Evolutionary conservation across 495 filamentous ascomycete species (phyloP), one percentile per base, ranked within the genome.

Genomic region (Annulohypoxylon moriforme): DNA sequence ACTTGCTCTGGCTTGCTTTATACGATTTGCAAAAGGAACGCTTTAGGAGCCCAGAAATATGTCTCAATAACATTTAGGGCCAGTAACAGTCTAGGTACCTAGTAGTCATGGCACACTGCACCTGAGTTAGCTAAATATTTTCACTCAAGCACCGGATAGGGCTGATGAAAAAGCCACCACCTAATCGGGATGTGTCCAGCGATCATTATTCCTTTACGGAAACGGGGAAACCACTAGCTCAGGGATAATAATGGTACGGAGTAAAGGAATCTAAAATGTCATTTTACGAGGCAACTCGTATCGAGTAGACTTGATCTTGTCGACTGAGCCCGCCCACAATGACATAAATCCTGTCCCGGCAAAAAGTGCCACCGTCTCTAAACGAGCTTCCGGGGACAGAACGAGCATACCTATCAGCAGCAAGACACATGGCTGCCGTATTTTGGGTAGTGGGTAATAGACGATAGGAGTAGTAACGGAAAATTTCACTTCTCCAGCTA

Each of bases 401-500:
- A 29, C 13, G 44, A 63, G 63, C 24, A 42, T 31, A 53, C 64
- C 46, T 64, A 59, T 56, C 69, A 61, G 44, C 53, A 38, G 58
- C 52, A 72, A 68, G 58, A 44, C 64, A 72, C 64, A 64, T 68
- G 62, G 64, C 55, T 53, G 16, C 27, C 60, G 16, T 47, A 49
- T 29, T 6, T 11, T 10, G 9, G 22, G 33, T 57, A 58, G 25
- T 42, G 46, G 58, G 34, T 58, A 68, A 47, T 67, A 29, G 56
- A 36, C 36, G n/a, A 40, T 27, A 67, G 57, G 57, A 71, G 60
- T 46, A 18, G 24, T 56, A 73, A 69, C 73, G 73, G 76, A 69
- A 74, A 64, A 64, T 73, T 75, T 68, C 71, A 67, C 69, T 40
- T 46, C 69, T 72, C 69, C 57, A 71, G 64, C 62, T 65, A 44